Evolutionary conservation across 1,284 basidiomycete genomes (phyloP).

Genomic region (Phellinidium pouzarii): DNA sequence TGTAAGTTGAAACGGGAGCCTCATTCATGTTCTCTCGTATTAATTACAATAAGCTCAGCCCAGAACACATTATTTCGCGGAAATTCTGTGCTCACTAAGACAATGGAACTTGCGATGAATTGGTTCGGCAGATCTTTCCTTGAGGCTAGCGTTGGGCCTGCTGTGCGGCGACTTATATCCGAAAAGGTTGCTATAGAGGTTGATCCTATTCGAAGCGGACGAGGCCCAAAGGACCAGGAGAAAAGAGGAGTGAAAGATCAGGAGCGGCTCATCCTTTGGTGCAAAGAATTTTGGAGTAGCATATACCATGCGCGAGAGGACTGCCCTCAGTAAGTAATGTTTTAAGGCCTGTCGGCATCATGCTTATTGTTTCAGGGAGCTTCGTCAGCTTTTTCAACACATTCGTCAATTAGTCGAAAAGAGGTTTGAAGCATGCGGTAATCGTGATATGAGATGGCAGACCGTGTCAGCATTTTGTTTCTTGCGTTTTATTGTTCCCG

Average conservation of each 20-base stretch:
- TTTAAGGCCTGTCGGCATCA: not conserved
- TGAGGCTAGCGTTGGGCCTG: slow-evolving; percentile 66
- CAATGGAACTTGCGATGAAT: slow-evolving; percentile 70
- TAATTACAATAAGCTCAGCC: slow-evolving; percentile 34
- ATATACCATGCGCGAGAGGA: slow-evolving; percentile 66
- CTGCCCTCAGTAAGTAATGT: slow-evolving; percentile 62
- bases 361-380: slow-evolving; percentile 45
- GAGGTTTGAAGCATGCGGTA: slow-evolving; percentile 46
- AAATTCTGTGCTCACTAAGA: slow-evolving; percentile 75
- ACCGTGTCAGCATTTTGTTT: slow-evolving; percentile 83
- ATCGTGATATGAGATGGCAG: slow-evolving; percentile 62
- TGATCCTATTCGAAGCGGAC: slow-evolving; percentile 59
- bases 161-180: slow-evolving; percentile 58
- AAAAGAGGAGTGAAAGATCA: slow-evolving; percentile 34
- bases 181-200: slow-evolving; percentile 75
- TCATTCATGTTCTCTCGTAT: not conserved
- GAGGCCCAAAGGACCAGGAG: slow-evolving; percentile 53
- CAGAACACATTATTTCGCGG: slow-evolving; percentile 71
- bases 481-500: slow-evolving; percentile 77
- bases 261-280: slow-evolving; percentile 68
- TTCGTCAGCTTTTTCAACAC: slow-evolving; percentile 64
- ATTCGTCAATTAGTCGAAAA: slow-evolving; percentile 66
- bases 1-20: slow-evolving; percentile 25
- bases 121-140: slow-evolving; percentile 71
- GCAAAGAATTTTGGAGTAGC: slow-evolving; percentile 67